Evolutionary conservation across 1,284 basidiomycete species (phyloP).

Genomic region (Boletus subluridellus): DNA sequence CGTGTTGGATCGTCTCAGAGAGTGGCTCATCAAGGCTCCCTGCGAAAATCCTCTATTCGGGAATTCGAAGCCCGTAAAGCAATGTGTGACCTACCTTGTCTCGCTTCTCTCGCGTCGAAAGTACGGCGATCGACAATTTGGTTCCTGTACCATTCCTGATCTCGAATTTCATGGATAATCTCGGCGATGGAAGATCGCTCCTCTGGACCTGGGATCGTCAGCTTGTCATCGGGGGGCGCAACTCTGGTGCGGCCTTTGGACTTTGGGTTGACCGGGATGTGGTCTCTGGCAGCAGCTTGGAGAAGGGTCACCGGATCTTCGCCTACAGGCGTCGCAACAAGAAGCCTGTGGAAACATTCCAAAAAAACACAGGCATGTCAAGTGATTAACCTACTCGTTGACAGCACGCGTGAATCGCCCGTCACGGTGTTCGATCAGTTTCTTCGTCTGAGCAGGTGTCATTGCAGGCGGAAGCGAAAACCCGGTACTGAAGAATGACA

Average conservation of each 20-base stretch:
- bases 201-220: slow-evolving; percentile 36
- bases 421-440: slow-evolving; percentile 72
- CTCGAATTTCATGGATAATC: too few species aligned
- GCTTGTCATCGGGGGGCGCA: slow-evolving; percentile 34
- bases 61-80: neutral
- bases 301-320: slow-evolving; percentile 65
- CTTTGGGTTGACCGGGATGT: slow-evolving; percentile 66
- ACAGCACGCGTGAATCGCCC: slow-evolving; percentile 16
- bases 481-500: neutral
- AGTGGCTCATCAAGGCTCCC: slow-evolving; percentile 54
- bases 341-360: too few species aligned
- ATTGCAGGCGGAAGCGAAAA: slow-evolving; percentile 29
- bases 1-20: slow-evolving; percentile 53
- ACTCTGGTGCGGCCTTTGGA: slow-evolving; percentile 6
- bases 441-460: slow-evolving; percentile 51
- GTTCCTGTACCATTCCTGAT: slow-evolving; percentile 26
- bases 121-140: slow-evolving; percentile 63
- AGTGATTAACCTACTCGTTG: too few species aligned
- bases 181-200: too few species aligned
- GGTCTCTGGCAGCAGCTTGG: slow-evolving; percentile 61
- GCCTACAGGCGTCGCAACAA: slow-evolving; percentile 5
- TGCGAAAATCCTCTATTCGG: slow-evolving; percentile 22
- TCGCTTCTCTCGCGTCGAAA: slow-evolving; percentile 50
- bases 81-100: slow-evolving; percentile 43
- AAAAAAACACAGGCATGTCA: too few species aligned